Evolutionary conservation across 179 eudicot genomes (phyloP), one percentile per base, ranked within the genome.

Genomic region (Beta macrorhiza): DNA sequence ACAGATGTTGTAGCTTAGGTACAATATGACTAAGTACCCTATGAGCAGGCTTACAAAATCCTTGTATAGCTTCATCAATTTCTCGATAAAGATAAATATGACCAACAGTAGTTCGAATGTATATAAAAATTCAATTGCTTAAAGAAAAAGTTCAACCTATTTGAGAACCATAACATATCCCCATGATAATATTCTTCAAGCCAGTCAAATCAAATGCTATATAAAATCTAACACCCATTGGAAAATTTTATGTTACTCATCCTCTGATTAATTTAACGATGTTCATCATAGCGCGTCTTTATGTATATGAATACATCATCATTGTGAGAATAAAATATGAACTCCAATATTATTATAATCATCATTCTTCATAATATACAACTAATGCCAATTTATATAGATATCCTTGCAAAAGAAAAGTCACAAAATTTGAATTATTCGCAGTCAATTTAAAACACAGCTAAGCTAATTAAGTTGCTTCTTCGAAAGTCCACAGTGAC

Each of bases 401-500:
- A 22, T 25, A 5, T 44, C 11, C 8, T 64, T 44, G 52, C 42
- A 52, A 51, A 51, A 45, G 22, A 75, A 67, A 75, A 57, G 58
- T 74, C 74, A 74, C 25, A 70, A 15, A 22, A 11, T 45, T 72
- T 64, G 29, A 77, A 78, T 20, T 20, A 3, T 53, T 76, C 17
- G 32, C 67, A 9, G 45, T 6, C 22, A 11, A 55, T 29, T 49
- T 25, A 29, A 58, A 59, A 32, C 49, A 76, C 82, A 79, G 77
- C 85, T 67, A 78, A 78, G 58, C 64, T 70, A 74, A 62, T 68
- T 55, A 15, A 76, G 55, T 57, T 42, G 73, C 55, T 71, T 62
- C 81, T 67, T 10, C 20, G 59, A 64, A 53, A 52, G 19, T 76
- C 64, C 68, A 49, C 75, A 25, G 79, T 37, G 22, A 44, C 16